A percentile compares a stretch with the other conserved stretches of the same genome.
Evolutionary conservation across 2,329 filamentous ascomycete genomes (phyloP).

Genomic region (Diaporthe citrichinensis): DNA sequence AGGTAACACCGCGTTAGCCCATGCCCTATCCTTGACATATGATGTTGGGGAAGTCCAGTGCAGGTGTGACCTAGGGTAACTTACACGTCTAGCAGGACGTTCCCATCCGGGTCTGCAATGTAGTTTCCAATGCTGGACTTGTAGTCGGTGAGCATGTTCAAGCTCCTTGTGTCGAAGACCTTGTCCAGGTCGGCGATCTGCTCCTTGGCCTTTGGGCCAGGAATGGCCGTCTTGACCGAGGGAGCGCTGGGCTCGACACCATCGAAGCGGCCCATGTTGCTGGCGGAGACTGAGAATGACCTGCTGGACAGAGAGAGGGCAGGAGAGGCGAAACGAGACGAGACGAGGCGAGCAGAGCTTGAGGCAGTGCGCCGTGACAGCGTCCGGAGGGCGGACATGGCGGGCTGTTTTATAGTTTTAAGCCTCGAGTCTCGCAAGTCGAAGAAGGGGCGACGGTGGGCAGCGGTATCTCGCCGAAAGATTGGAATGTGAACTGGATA

Average conservation of each 20-base stretch:
- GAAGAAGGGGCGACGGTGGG: not conserved
- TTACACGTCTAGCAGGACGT: slow-evolving; percentile 80
- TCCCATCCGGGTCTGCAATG: slow-evolving; percentile 79
- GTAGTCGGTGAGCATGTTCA: slow-evolving; percentile 88
- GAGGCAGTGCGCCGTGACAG: slow-evolving; percentile 38
- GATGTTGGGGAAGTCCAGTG: not conserved
- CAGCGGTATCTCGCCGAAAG: slow-evolving; percentile 23
- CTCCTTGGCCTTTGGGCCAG: slow-evolving; percentile 81
- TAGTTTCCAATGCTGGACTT: slow-evolving; percentile 85
- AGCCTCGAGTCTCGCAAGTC: slow-evolving; percentile 5
- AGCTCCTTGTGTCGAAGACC: slow-evolving; percentile 87
- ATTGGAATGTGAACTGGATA: slow-evolving; percentile 2
- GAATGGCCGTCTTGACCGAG: slow-evolving; percentile 73
- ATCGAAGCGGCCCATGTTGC: slow-evolving; percentile 42
- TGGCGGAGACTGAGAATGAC: slow-evolving; percentile 46
- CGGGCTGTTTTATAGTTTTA: slow-evolving; percentile 35
- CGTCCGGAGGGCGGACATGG: slow-evolving; percentile 41
- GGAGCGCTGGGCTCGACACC: slow-evolving; percentile 65
- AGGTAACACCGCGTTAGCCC: slow-evolving; percentile 31
- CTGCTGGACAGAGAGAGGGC: slow-evolving; percentile 42
- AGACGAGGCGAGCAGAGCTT: slow-evolving; percentile 35
- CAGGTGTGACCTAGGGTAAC: slow-evolving; percentile 46
- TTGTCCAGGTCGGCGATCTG: slow-evolving; percentile 78
- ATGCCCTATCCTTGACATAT: not conserved
- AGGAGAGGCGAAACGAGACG: slow-evolving; percentile 37